Base-by-base conservation (phyloP, 441 rosid species). In the Euphorbia schlechtendalii region DNA sequence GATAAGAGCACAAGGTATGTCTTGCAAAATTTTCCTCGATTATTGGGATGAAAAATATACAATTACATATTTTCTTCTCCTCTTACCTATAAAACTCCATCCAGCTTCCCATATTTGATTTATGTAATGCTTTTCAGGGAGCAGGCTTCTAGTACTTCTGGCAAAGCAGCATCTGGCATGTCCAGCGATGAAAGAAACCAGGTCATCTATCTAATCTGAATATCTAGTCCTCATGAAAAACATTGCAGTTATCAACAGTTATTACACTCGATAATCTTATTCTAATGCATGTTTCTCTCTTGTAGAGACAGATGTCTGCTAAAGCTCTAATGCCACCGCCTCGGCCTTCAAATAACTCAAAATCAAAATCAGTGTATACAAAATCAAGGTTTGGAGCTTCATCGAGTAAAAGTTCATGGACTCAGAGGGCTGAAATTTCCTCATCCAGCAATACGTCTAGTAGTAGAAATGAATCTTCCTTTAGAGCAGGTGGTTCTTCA, bases 271-370 rank as follows among this genome's bases (percentile, higher is more conserved):
- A 27, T 0, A 27, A 53, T 12, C 4, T 48, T 61, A 36, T 75
- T 38, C 64, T 63, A 57, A 64, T 69, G 30, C 57, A 63, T 52
- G 69, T 59, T 48, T 52, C 45, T 65, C 40, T 53, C 49, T 8
- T 73, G 40, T 66, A 82, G 92, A 87, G 79, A 64, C 87, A 86
- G 76, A 82, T 74, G 68, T 82, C 91, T 73, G 92, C 92, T 63
- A 83, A 90, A 76, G 89, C 88, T 76, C 80, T 82, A 69, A 90
- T 91, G 99, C 98, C 86, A n/a, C 99, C 99, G 53, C 99, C 99
- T 9, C 80, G 88, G 43, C 89, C 89, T 69, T 82, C 88, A 62
- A 81, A 73, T 51, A 75, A 76, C 41, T 75, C 68, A 6, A 67
- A 53, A 61, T 62, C 83, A 40, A 76, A 71, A 55, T 72, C 83